phyloP scores from a whole-genome alignment of 208 protist species.

The Lotmaria passim region DNA sequence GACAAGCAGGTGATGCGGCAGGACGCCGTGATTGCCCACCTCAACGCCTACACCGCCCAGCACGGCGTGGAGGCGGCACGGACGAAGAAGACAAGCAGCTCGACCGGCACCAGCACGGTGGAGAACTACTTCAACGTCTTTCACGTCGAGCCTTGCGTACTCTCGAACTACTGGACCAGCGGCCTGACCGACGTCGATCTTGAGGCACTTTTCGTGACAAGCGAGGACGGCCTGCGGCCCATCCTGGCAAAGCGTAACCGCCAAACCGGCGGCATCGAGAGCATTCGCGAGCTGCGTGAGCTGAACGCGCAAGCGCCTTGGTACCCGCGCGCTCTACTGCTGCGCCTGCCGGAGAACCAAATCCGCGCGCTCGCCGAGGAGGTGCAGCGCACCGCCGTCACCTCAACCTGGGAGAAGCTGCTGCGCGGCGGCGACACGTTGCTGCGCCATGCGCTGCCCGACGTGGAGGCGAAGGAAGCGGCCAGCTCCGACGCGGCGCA shows the following conservation, averaged over 20 bases:
- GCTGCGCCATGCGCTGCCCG: slow-evolving; percentile 41
- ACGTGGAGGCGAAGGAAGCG: slow-evolving; percentile 28
- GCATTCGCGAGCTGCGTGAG: slow-evolving; percentile 72
- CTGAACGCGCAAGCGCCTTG: slow-evolving; percentile 45
- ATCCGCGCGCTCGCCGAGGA: slow-evolving; percentile 50
- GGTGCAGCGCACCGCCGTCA: slow-evolving; percentile 36
- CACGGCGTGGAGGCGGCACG: slow-evolving; percentile 47
- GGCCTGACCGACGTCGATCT: slow-evolving; percentile 66
- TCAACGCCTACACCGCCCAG: slow-evolving; percentile 62
- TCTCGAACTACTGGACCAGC: slow-evolving; percentile 80
- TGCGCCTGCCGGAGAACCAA: slow-evolving; percentile 52
- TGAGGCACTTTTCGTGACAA: slow-evolving; percentile 75
- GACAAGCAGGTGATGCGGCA: slow-evolving; percentile 71
- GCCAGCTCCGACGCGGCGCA: slow-evolving; percentile 24
- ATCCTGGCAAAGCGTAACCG: slow-evolving; percentile 76
- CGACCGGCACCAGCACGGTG: slow-evolving; percentile 19
- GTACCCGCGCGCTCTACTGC: slow-evolving; percentile 52
- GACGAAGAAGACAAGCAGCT: slow-evolving; percentile 26
- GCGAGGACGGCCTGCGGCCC: slow-evolving; percentile 55
- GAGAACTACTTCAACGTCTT: slow-evolving; percentile 78
- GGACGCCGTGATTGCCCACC: slow-evolving; percentile 70
- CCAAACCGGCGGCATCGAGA: slow-evolving; percentile 65
- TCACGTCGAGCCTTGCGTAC: slow-evolving; percentile 78
- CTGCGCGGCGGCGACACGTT: slow-evolving; percentile 55
- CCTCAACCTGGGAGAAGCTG: slow-evolving; percentile 57